Base-by-base conservation (phyloP, 192 early-diverging fungal genomes). In the Chytriomyces confervae region DNA sequence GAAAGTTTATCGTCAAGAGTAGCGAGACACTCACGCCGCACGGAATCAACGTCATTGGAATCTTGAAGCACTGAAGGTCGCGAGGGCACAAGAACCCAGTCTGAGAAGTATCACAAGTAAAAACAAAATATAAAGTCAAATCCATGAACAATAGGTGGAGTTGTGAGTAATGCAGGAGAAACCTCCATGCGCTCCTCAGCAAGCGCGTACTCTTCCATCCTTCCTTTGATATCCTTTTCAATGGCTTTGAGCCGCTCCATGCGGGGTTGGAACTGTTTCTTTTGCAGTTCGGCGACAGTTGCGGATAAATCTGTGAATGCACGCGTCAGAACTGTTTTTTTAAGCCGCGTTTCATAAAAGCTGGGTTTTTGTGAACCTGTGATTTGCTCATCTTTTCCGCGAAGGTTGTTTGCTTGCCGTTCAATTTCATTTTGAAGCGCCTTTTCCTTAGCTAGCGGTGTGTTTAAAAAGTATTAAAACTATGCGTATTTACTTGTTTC, bases 101-200 rank as follows among this genome's bases (percentile, higher is more conserved):
- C 86, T 88, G 73, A n/a, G 7, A 76, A 36, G 36, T 45, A 10
- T 9, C 53, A 69, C 24, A 13, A 66, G 7, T 64, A 48, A 61
- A 65, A 47, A 53, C 18, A 45, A 48, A 51, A 18, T 48, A 16
- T 5, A 1, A 7, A 1, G 50, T 24, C 51, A 51, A 50, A 46
- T 61, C 20, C 24, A 48, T 7, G 23, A 27, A 68, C 20, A 66
- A 23, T 5, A 61, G 23, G n/a, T 51, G 44, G 49, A 11, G 24
- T 36, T 36, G 36, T 36, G 36, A 36, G 36, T 36, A 36, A 36
- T 36, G 36, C 0, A 36, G 36, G 0, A 2, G 36, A 36, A 36
- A 87, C 86, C 79, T 87, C 86, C 85, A 89, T 79, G 23, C 84
- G 49, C 72, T 89, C 88, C 69, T 89, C 88, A 4, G 85, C 83